Conservation (phyloP, 306 rosid genomes). For the Styphnolobium japonicum region DNA sequence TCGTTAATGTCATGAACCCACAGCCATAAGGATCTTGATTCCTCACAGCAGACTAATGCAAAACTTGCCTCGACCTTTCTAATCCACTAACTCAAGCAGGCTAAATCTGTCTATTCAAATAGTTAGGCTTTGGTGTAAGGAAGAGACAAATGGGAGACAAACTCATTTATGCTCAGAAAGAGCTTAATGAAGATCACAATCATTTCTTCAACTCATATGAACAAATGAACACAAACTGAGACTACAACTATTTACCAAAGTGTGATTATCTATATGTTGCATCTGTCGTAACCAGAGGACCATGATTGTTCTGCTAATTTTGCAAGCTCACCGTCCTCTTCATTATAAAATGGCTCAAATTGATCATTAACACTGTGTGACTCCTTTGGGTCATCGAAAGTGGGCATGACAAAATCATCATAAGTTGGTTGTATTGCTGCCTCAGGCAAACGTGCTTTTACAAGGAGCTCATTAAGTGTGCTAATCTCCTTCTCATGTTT, state of each 20-base stretch:
- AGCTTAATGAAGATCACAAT: neutral
- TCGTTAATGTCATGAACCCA: neutral
- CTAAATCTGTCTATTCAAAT: neutral
- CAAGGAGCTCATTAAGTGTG: slow-evolving; percentile 48
- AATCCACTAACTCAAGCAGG: neutral
- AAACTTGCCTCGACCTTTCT: neutral
- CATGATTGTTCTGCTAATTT: slow-evolving; percentile 67
- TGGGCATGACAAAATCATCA: slow-evolving; percentile 33
- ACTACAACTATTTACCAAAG: neutral
- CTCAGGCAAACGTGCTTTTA: slow-evolving; percentile 49
- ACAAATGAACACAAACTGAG: neutral
- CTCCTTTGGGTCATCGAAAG: slow-evolving; percentile 35
- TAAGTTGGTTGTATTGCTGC: slow-evolving; percentile 37
- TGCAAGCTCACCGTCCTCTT: slow-evolving; percentile 59
- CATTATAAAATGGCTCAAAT: slow-evolving; percentile 51
- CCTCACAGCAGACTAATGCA: neutral
- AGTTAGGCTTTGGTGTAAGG: neutral
- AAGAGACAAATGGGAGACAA: neutral
- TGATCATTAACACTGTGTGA: slow-evolving; percentile 38
- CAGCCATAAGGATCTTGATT: neutral
- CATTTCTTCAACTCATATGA: neutral
- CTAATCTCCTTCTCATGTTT: slow-evolving; percentile 56
- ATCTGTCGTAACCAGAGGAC: slow-evolving; percentile 79
- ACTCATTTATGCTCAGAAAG: neutral
- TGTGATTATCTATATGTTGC: slow-evolving; percentile 61